phyloP scores from a whole-genome alignment of 2,329 filamentous ascomycete genomes.

The Hypoxylon sp. region DNA sequence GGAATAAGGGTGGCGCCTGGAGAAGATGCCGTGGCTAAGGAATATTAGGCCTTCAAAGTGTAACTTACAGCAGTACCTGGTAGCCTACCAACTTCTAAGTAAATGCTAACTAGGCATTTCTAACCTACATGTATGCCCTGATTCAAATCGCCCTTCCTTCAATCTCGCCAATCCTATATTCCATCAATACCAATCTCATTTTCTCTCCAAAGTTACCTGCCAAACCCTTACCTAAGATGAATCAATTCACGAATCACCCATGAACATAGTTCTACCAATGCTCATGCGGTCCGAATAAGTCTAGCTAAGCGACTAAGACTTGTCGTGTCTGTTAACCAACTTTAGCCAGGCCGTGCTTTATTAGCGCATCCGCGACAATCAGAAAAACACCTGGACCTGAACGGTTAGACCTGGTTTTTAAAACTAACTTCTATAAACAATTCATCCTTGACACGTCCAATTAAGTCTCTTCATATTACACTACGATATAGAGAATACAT shows the following conservation, averaged over 20 bases:
- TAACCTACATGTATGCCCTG: neutral
- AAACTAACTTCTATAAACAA: conserved; percentile 11
- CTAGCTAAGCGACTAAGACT: conserved; percentile 40
- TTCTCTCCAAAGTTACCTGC: conserved; percentile 5
- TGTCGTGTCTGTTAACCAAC: conserved; percentile 25
- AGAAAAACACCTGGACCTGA: conserved; percentile 13
- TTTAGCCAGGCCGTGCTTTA: conserved; percentile 25
- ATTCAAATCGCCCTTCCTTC: conserved; percentile 23
- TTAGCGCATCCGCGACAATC: conserved; percentile 38
- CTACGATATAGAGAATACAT: neutral
- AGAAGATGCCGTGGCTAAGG: neutral
- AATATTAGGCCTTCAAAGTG: neutral
- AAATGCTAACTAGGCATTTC: conserved; percentile 13
- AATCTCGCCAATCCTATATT: conserved; percentile 31
- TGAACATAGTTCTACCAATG: conserved; percentile 29
- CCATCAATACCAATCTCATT: conserved; percentile 13
- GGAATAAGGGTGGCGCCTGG: conserved; percentile 28
- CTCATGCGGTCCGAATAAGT: conserved; percentile 35
- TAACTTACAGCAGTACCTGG: conserved; percentile 13
- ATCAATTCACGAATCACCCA: conserved; percentile 21
- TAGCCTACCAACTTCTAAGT: conserved; percentile 8
- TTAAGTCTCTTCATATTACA: conserved; percentile 23
- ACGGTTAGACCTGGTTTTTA: conserved; percentile 6
- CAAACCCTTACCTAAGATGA: conserved; percentile 2
- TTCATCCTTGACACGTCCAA: conserved; percentile 6